phyloP scores from a whole-genome alignment of 2,329 filamentous ascomycete species.

The Calonectria crousiana region DNA sequence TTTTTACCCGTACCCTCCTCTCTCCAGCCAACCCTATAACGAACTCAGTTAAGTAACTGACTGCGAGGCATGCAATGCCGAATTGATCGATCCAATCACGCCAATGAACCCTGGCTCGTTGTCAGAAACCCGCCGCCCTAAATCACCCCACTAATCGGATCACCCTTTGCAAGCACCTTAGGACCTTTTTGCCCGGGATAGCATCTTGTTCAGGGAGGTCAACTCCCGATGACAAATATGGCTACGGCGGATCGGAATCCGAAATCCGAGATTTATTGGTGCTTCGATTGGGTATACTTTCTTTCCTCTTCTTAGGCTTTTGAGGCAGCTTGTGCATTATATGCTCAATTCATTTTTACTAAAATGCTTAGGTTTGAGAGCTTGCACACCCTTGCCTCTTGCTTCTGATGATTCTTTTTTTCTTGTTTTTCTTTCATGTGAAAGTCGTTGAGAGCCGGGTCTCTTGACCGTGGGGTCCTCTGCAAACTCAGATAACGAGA shows the following conservation, averaged over 20 bases:
- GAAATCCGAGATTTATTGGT: slow-evolving; percentile 18
- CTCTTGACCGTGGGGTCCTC: background rate
- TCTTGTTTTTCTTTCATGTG: slow-evolving; percentile 36
- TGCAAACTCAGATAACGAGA: background rate
- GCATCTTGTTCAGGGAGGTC: background rate
- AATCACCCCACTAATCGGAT: slow-evolving; percentile 26
- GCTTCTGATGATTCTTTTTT: background rate
- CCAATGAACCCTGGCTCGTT: background rate
- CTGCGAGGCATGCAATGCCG: slow-evolving; percentile 16
- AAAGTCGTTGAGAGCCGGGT: slow-evolving; percentile 22
- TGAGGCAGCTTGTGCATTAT: slow-evolving; percentile 34
- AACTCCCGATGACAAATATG: slow-evolving; percentile 5
- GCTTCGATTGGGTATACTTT: slow-evolving; percentile 18
- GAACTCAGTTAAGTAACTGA: slow-evolving; percentile 13
- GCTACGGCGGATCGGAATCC: background rate
- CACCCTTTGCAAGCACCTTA: background rate
- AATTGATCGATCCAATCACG: slow-evolving; percentile 26
- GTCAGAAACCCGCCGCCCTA: slow-evolving; percentile 9
- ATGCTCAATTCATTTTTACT: slow-evolving; percentile 36
- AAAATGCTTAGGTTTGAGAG: slow-evolving; percentile 21
- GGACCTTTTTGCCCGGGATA: background rate
- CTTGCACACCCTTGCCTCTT: slow-evolving; percentile 17
- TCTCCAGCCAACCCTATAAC: slow-evolving; percentile 18
- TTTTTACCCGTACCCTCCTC: background rate
- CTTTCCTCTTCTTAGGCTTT: slow-evolving; percentile 9